Evolutionary conservation across 129 eudicot genomes (phyloP).

Genomic region (Tagetes erecta): DNA sequence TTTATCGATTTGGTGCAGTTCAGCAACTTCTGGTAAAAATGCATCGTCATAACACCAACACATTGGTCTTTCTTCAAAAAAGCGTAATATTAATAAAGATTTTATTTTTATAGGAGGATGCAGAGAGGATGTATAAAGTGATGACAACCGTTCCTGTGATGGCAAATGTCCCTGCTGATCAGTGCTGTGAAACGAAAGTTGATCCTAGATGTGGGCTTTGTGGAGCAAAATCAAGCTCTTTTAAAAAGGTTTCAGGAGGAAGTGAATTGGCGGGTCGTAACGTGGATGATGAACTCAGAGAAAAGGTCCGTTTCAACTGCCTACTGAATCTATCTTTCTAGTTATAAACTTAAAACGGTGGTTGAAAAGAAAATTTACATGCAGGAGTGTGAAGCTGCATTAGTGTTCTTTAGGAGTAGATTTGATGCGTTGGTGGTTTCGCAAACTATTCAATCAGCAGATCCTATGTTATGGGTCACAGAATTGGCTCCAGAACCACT

Average conservation of each 20-base stretch:
- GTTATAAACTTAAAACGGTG: background rate
- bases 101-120: constrained; percentile 56
- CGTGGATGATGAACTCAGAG: constrained; percentile 48
- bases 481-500: constrained; percentile 81
- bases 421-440: constrained; percentile 87
- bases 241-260: constrained; percentile 43
- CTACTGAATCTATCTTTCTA: background rate
- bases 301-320: constrained; percentile 42
- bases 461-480: constrained; percentile 93
- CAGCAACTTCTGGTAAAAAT: constrained; percentile 45
- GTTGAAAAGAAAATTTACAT: background rate
- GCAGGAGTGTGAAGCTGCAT: constrained; percentile 93
- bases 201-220: constrained; percentile 63
- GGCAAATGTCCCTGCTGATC: constrained; percentile 32
- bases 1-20: constrained; percentile 66
- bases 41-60: background rate
- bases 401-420: constrained; percentile 84
- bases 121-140: constrained; percentile 67
- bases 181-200: constrained; percentile 38
- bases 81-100: background rate
- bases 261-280: constrained; percentile 26
- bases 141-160: constrained; percentile 39
- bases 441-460: constrained; percentile 65
- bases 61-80: background rate
- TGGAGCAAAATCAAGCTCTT: constrained; percentile 52